Base-by-base conservation (phyloP, 305 asterid species). In the Fraxinus paxiana region DNA sequence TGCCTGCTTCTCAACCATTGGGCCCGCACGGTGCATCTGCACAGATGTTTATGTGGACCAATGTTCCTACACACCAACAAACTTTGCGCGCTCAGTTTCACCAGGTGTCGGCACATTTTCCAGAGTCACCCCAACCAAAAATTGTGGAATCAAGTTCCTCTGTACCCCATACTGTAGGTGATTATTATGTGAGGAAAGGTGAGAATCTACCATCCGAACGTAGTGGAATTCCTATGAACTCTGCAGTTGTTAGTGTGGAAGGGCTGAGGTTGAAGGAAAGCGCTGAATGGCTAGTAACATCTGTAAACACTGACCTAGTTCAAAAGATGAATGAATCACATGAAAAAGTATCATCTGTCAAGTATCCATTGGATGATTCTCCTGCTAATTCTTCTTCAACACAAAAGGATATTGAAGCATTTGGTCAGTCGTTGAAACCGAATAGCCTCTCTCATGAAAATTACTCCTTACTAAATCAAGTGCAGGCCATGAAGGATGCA, bases 361-460 rank as follows among this genome's bases (percentile, higher is more conserved):
- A 81, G 51, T 83, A 86, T 73, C 67, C 30, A 17, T 73, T 81
- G 1, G 91, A 87, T 59, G 88, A 80, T 38, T 91, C 94, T 81
- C 88, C 91, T 82, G 79, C 90, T 28, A 87, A 80, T 88, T 87
- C 94, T 46, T 81, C 80, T 83, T 91, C 95, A 56, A 81, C 86
- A 48, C 92, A 86, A 69, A 89, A 85, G 79, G 90, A 92, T 79
- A 84, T 91, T 83, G 91, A 91, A 88, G 92, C 91, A 73, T 91
- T 92, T 86, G 97, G 95, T 73, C 91, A 85, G 77, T 89, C 91
- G 43, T 46, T 92, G 89, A 89, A 87, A 85, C 91, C 95, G 82
- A 90, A 86, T 87, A 86, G 76, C 84, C 56, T 82, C 20, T 83
- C 89, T 54, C 84, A 89, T 77, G 88, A 85, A 83, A 89, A 85